phyloP scores from a whole-genome alignment of 106 monocot genomes.

The Hemerocallis citrina region DNA sequence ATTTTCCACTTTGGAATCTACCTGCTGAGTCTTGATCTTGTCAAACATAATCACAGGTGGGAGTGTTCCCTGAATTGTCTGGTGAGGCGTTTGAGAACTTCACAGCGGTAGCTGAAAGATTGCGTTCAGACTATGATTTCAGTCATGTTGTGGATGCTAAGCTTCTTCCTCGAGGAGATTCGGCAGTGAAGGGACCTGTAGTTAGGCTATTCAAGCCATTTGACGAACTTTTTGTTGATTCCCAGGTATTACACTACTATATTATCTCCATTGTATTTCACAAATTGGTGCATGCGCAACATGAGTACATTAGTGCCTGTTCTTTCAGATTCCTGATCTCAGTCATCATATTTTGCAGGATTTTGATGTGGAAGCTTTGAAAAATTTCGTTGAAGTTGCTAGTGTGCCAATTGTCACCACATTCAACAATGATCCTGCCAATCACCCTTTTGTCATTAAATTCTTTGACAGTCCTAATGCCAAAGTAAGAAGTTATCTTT shows the following conservation, averaged over 20 bases:
- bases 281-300: neutral
- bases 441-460: constrained; percentile 64
- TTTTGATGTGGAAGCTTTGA: constrained; percentile 58
- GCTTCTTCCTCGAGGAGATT: constrained; percentile 72
- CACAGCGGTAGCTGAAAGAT: constrained; percentile 54
- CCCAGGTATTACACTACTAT: constrained; percentile 30
- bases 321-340: neutral
- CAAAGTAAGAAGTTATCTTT: constrained; percentile 43
- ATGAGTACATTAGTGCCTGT: too few relatives aligned
- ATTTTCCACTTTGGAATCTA: neutral
- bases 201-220: constrained; percentile 90
- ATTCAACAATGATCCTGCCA: constrained; percentile 63
- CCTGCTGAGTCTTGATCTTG: neutral
- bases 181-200: constrained; percentile 26
- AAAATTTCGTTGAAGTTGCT: constrained; percentile 63
- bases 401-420: constrained; percentile 55
- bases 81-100: constrained; percentile 75
- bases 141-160: constrained; percentile 72
- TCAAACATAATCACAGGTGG: constrained; percentile 40
- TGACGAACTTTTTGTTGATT: constrained; percentile 82
- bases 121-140: constrained; percentile 79
- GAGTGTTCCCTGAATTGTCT: constrained; percentile 63
- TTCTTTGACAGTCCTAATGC: constrained; percentile 61
- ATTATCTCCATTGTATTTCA: neutral
- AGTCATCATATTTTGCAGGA: constrained; percentile 35